These are phyloP conservation scores for Firmiana major DNA, from an alignment of 345 rosid species.

Conservation along the genomic window DNA sequence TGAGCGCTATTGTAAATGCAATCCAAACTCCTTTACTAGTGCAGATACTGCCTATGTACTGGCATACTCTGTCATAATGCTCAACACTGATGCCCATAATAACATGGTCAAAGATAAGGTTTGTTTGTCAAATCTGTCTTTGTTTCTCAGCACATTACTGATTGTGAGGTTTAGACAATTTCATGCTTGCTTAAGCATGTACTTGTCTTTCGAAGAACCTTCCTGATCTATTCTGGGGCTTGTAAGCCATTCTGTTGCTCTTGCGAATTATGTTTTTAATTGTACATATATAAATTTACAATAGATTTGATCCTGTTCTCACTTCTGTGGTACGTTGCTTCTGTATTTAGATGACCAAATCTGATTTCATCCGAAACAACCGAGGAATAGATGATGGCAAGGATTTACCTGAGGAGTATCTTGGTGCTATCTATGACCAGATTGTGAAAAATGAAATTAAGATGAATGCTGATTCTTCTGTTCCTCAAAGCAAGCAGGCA, in stretches of 20 bases:
- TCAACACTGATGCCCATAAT: slow-evolving; percentile 96
- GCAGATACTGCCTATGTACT: slow-evolving; percentile 97
- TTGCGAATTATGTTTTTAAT: slow-evolving; percentile 1
- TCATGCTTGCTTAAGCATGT: neutral
- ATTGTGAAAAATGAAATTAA: slow-evolving; percentile 89
- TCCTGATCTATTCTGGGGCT: neutral
- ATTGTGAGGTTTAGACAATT: neutral
- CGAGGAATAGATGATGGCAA: slow-evolving; percentile 96
- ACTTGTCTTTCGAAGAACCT: neutral
- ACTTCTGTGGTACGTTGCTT: slow-evolving; percentile 28
- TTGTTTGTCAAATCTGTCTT: slow-evolving; percentile 27
- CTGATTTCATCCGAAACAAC: slow-evolving; percentile 80
- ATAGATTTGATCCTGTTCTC: slow-evolving; percentile 20
- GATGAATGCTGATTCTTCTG: slow-evolving; percentile 77
- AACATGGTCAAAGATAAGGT: slow-evolving; percentile 98
- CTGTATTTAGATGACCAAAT: slow-evolving; percentile 73
- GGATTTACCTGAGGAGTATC: slow-evolving; percentile 91
- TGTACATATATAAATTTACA: neutral
- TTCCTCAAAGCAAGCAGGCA: slow-evolving; percentile 78
- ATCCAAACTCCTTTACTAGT: slow-evolving; percentile 81
- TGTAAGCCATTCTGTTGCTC: neutral
- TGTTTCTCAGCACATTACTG: slow-evolving; percentile 1
- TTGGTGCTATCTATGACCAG: slow-evolving; percentile 77
- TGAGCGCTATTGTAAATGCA: slow-evolving; percentile 93
- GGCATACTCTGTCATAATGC: slow-evolving; percentile 95